phyloP scores from a whole-genome alignment of 2,329 filamentous ascomycete species.

The Pseudogymnoascus sp. region DNA sequence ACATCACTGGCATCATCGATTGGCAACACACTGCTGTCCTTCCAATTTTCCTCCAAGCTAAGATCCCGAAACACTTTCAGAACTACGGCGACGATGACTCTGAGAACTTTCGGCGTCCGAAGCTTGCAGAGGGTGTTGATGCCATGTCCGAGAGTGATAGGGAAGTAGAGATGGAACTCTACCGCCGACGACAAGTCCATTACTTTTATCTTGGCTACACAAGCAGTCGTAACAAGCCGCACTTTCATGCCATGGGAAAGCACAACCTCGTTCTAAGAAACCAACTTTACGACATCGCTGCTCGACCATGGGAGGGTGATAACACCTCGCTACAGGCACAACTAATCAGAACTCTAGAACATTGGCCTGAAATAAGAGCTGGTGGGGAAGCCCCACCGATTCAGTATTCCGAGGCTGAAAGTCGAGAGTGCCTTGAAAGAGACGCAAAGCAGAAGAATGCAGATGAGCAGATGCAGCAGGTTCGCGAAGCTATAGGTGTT shows the following conservation, averaged over 20 bases:
- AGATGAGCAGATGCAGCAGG: constrained; percentile 20
- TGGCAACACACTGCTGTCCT: constrained; percentile 30
- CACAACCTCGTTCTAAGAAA: constrained; percentile 20
- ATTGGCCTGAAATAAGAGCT: constrained; percentile 20
- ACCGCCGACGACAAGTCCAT: constrained; percentile 21
- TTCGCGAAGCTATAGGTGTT: constrained; percentile 20
- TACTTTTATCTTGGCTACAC: constrained; percentile 21
- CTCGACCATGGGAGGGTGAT: constrained; percentile 22
- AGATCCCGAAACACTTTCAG: constrained; percentile 32
- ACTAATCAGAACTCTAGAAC: constrained; percentile 18
- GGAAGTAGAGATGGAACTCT: constrained; percentile 20
- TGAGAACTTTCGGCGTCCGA: constrained; percentile 20
- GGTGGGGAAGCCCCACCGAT: constrained; percentile 16
- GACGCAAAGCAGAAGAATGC: constrained; percentile 20
- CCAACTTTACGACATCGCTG: constrained; percentile 20
- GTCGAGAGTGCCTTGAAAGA: constrained; percentile 18
- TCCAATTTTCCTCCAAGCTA: constrained; percentile 27
- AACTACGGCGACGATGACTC: constrained; percentile 31
- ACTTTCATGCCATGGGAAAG: constrained; percentile 20
- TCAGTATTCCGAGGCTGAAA: constrained; percentile 18
- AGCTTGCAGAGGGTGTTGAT: constrained; percentile 18
- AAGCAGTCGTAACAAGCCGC: constrained; percentile 18
- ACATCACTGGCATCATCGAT: constrained; percentile 28
- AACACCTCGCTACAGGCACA: constrained; percentile 22
- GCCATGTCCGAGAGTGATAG: constrained; percentile 18